phyloP scores from a whole-genome alignment of 2,329 filamentous ascomycete species.

The Exophiala spinifera region DNA sequence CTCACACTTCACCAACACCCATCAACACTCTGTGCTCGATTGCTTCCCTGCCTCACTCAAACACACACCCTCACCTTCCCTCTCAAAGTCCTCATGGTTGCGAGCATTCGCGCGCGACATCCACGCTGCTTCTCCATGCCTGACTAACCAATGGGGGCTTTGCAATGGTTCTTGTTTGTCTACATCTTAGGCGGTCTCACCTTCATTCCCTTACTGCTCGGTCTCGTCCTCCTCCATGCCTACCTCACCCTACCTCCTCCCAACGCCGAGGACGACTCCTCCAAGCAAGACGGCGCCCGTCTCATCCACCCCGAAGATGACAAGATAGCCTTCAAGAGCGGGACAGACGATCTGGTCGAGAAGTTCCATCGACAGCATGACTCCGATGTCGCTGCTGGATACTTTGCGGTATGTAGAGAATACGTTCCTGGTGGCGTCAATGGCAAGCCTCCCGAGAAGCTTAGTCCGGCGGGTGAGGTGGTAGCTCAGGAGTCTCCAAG shows the following conservation, averaged over 20 bases:
- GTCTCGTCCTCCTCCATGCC: constrained; percentile 61
- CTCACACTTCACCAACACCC: too few relatives aligned
- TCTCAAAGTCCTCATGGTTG: neutral
- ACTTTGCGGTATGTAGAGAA: constrained; percentile 92
- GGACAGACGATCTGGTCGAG: constrained; percentile 57
- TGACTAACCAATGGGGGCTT: constrained; percentile 22
- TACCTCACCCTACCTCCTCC: constrained; percentile 63
- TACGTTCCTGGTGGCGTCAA: constrained; percentile 90
- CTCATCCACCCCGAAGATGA: constrained; percentile 60
- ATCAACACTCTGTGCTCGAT: too few relatives aligned
- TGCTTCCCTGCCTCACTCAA: too few relatives aligned
- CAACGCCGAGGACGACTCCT: neutral
- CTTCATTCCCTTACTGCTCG: constrained; percentile 71
- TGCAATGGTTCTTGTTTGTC: constrained; percentile 60
- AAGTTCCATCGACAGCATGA: constrained; percentile 62
- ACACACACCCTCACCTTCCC: too few relatives aligned
- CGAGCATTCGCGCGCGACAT: neutral
- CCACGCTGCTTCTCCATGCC: constrained; percentile 10
- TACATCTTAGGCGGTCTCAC: constrained; percentile 87
- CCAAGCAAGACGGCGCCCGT: constrained; percentile 40
- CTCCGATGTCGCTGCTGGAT: constrained; percentile 78
- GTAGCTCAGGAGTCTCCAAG: constrained; percentile 80
- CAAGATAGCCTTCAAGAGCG: constrained; percentile 59
- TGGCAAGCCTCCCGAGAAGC: constrained; percentile 84
- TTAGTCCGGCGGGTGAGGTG: constrained; percentile 74